These are phyloP conservation scores for Litsea cubeba DNA, from an alignment of 164 flowering plant genomes.

Conservation along the genomic window DNA sequence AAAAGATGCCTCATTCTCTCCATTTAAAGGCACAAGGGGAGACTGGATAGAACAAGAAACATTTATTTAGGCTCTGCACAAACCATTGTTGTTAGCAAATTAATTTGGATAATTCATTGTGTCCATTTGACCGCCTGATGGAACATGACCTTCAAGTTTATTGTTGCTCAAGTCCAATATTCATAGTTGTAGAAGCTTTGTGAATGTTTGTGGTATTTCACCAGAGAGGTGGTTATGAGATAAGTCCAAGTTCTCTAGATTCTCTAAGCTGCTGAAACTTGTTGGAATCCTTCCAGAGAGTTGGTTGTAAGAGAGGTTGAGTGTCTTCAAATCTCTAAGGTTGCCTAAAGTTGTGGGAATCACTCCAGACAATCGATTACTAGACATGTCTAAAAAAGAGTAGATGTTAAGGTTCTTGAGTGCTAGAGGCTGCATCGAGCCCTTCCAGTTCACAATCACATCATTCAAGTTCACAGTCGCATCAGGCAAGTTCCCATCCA, in stretches of 20 bases:
- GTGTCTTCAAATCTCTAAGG: constrained; percentile 34
- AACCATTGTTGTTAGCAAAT: constrained; percentile 43
- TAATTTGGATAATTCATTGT: constrained; percentile 28
- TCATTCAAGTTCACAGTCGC: constrained; percentile 19
- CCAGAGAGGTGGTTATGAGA: constrained; percentile 42
- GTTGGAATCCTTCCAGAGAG: constrained; percentile 35
- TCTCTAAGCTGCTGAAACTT: constrained; percentile 33
- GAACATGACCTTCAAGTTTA: constrained; percentile 30
- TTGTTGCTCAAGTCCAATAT: constrained; percentile 38
- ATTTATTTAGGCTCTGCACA: constrained; percentile 43
- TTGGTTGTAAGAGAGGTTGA: constrained; percentile 38
- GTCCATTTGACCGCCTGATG: constrained; percentile 37
- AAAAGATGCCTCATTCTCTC: background rate
- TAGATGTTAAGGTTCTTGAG: constrained; percentile 30
- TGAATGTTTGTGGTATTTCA: constrained; percentile 32
- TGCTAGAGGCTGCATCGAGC: constrained; percentile 32
- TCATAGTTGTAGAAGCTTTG: constrained; percentile 24
- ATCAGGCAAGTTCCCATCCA: constrained; percentile 1
- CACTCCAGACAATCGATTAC: constrained; percentile 31
- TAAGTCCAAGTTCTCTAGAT: constrained; percentile 40
- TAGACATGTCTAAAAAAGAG: constrained; percentile 44
- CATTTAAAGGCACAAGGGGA: background rate
- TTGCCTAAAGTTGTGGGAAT: constrained; percentile 40
- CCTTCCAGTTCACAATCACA: constrained; percentile 46
- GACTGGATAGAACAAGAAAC: constrained; percentile 21